These are phyloP conservation scores for Lactifluus echinatus DNA, from an alignment of 768 basidiomycete species.

Conservation along the genomic window DNA sequence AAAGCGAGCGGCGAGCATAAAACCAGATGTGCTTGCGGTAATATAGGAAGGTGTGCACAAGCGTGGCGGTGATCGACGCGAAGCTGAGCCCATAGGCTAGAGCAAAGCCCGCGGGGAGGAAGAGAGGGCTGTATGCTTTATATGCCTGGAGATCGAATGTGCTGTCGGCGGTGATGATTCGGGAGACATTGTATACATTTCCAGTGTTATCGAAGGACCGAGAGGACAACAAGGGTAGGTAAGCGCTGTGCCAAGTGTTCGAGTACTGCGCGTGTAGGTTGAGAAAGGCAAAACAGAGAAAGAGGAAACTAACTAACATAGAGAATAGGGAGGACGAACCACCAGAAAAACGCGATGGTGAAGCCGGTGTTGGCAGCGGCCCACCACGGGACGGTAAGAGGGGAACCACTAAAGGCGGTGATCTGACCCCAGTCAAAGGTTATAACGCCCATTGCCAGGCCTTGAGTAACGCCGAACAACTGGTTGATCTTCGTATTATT, in stretches of 20 bases:
- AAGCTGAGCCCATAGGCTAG: conserved; percentile 75
- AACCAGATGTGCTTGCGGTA: conserved; percentile 74
- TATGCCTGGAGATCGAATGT: conserved; percentile 52
- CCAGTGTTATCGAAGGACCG: conserved; percentile 61
- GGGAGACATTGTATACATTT: conserved; percentile 44
- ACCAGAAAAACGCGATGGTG: not conserved
- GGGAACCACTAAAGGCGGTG: not conserved
- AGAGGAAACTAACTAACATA: not conserved
- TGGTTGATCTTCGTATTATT: conserved; percentile 59
- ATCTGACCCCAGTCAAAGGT: not conserved
- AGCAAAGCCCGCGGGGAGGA: conserved; percentile 60
- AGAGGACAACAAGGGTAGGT: conserved; percentile 48
- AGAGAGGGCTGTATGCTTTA: conserved; percentile 50
- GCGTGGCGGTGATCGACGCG: conserved; percentile 66
- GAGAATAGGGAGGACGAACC: not conserved
- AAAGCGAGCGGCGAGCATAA: conserved; percentile 59
- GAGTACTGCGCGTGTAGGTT: not conserved
- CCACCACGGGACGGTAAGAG: no score
- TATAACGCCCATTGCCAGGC: not conserved
- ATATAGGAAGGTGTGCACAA: conserved; percentile 63
- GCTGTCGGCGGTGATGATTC: conserved; percentile 44
- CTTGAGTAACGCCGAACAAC: conserved; percentile 49
- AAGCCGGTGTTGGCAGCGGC: no score
- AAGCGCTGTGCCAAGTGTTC: conserved; percentile 17
- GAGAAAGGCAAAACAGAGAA: not conserved